Base-by-base conservation (phyloP, 345 rosid genomes). In the Hibiscus tridactylites region DNA sequence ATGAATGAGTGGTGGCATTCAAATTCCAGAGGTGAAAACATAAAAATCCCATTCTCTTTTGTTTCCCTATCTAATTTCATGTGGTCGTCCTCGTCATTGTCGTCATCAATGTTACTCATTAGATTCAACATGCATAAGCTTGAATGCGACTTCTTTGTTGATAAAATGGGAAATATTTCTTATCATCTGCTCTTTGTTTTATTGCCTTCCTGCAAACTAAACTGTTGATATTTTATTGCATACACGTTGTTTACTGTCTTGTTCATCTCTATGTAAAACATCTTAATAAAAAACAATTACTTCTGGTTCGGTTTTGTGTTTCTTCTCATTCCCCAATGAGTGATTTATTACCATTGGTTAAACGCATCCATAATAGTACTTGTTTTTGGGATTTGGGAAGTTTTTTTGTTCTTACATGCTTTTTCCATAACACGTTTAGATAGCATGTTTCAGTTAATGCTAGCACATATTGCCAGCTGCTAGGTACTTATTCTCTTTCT, bases 241-340 rank as follows among this genome's bases (percentile, higher is more conserved):
- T 39, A 49, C 54, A 47, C 16, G 52, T 47, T 47, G n/a, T 47
- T 44, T 53, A 33, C 44, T 31, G 46, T 35, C 13, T n/a, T 53
- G 37, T 31, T 26, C 33, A 68, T 49, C 54, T 49, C n/a, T 42
- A 42, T 42, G 46, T 42, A 42, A 42, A 42, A 42, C 11, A 42
- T 9, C 54, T 49, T 49, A 49, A 49, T 49, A 13, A 4, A 49
- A 49, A 12, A 12, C 10, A 3, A 15, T 12, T 6, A 3, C 6
- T 49, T 12, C 12, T 16, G n/a, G 16, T 49, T 49, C 6, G 54
- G 5, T 16, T 49, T 15, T 49, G 6, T 49, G n/a, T 49, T 39
- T 39, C 61, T 70, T 71, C 74, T 76, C 80, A 52, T 29, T 73
- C 78, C 60, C 75, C 81, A 1, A 35, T 3, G 49, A 62, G 1